Base-by-base conservation (phyloP, 805 yeast genomes). In the Saccharomyces kudriavzevii region DNA sequence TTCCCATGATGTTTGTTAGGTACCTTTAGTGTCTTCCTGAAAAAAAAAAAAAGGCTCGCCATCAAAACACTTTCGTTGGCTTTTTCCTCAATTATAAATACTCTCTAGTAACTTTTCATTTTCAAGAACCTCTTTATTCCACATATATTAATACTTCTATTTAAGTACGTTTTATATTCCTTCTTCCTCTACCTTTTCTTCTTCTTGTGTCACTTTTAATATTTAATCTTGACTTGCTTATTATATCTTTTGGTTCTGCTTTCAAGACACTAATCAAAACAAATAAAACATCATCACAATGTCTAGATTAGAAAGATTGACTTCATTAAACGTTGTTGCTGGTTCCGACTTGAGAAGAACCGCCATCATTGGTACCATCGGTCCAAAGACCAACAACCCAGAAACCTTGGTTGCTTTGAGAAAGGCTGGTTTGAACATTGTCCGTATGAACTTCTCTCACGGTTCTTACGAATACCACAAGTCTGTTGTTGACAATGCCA, bases 381-480 rank as follows among this genome's bases (percentile, higher is more conserved):
- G 99, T 67, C 99, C 99, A 70, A 90, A 89, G 79, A 89, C 98
- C 76, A 94, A 94, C 83, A 74, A 78, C 65, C 91, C 85, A 62
- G 97, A 91, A 70, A 79, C 81, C 63, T 77, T 94, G 69, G 89
- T 84, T 66, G 81, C 83, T 72, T 82, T 94, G 70, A 87, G 99
- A 81, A 88, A 89, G 76, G 97, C 97, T 58, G 99, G 99, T 71
- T 81, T 94, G 66, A 94, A 92, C 83, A 89, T 94, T 71, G 98
- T 89, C 53, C 87, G 99, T 74, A 90, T 94, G 97, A 94, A 94
- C 85, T 94, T 94, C 79, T 89, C 97, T 62, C 99, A 94, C 79
- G 99, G 99, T 68, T 82, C 96, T 51, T 85, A 94, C 78, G 97
- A 91, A 68, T 94, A 94, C 84, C 99, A 94, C 77, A 97, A 91